Conservation (phyloP, 352 stramenopile genomes). For the Ophiocytium majus region DNA sequence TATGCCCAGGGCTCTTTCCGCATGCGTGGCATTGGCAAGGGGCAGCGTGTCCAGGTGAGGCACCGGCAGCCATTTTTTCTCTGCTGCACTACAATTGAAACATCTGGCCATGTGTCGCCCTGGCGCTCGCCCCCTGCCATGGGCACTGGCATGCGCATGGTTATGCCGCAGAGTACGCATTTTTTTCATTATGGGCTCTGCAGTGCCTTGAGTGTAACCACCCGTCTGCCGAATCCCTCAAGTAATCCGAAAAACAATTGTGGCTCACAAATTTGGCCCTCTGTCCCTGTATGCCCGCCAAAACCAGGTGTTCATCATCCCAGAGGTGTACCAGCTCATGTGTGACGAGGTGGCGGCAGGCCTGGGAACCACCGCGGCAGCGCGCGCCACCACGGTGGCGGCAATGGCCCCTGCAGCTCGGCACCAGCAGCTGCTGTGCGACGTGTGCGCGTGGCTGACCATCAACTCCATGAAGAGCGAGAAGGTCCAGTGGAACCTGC, state of each 20-base stretch:
- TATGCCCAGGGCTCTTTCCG: slow-evolving; percentile 81
- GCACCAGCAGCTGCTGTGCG: slow-evolving; percentile 66
- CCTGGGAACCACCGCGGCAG: slow-evolving; percentile 35
- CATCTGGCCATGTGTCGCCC: neutral
- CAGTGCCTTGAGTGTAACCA: too few relatives aligned
- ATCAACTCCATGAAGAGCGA: slow-evolving; percentile 99
- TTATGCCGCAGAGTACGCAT: too few relatives aligned
- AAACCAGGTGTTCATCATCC: slow-evolving; percentile 79
- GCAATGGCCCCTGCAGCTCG: slow-evolving; percentile 12
- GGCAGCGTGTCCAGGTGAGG: slow-evolving; percentile 72
- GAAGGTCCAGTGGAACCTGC: slow-evolving; percentile 92
- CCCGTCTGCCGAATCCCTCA: too few relatives aligned
- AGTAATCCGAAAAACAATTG: too few relatives aligned
- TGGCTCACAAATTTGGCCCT: too few relatives aligned
- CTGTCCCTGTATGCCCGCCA: too few relatives aligned
- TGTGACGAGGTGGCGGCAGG: slow-evolving; percentile 50
- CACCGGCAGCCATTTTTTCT: slow-evolving; percentile 12
- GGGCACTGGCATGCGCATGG: too few relatives aligned
- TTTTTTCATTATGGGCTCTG: too few relatives aligned
- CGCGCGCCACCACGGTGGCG: slow-evolving; percentile 23
- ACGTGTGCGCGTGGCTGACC: slow-evolving; percentile 95
- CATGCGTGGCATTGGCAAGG: slow-evolving; percentile 83
- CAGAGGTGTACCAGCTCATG: slow-evolving; percentile 74
- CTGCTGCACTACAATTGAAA: neutral
- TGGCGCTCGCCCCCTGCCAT: neutral